Base-by-base conservation (phyloP, 805 yeast species). In the Vanderwaltozyma yarrowii region DNA sequence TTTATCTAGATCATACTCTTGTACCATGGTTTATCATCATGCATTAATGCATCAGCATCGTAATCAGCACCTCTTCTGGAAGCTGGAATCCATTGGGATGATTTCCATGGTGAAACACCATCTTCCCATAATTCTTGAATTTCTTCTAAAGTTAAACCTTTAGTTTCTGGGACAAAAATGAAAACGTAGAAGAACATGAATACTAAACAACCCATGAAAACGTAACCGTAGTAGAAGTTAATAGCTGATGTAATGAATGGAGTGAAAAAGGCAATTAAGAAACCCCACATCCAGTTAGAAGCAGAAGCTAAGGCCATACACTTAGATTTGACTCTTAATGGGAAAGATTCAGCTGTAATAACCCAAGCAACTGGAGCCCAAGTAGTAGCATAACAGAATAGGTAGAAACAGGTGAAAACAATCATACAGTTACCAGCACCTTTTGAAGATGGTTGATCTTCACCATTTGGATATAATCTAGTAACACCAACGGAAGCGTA, bases 131-230 rank as follows among this genome's bases (percentile, higher is more conserved):
- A 60, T 50, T 71, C 78, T 58, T 82, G 86, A 45, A 56, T 81
- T 60, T 81, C 84, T 62, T 82, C 89, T 58, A 82, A 71, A 36
- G 80, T 69, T 54, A 81, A 71, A 44, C 88, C 89, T 65, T 74
- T 75, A 40, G 92, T 82, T 61, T 80, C 86, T 52, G 75, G 75
- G 44, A 82, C 73, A 50, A 68, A 70, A 66, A 81, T 73, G 67
- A 68, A 73, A 36, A 80, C 79, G 58, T 78, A 82, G 56, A 77
- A 64, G 52, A 78, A 47, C 13, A 68, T 51, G 42, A 61, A 69
- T 19, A 72, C 54, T 57, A 73, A 61, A 55, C 78, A 73, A 2
- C 79, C 80, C 39, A 71, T 56, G 49, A 65, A 65, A 23, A 58
- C 73, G 53, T 71, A 77, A 32, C 89, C 88, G 54, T 76, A 73